Percentiles rank a stretch among this genome's conserved stretches.
Evolutionary conservation across 2,329 filamentous ascomycete genomes (phyloP).

Genomic region (Zelopaecilomyces penicillatus): DNA sequence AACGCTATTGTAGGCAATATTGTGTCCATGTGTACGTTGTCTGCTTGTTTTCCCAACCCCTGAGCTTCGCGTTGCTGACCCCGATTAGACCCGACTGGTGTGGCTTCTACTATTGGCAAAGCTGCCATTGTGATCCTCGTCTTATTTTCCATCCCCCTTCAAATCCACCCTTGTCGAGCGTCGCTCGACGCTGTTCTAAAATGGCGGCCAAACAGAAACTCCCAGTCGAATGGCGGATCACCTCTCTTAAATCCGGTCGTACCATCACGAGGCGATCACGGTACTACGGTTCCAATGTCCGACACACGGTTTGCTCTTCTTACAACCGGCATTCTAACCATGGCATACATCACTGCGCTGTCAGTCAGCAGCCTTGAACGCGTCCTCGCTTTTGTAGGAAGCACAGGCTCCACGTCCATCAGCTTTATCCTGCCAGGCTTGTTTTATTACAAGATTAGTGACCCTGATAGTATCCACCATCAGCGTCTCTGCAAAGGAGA

Average conservation of each 20-base stretch:
- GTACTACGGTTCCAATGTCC: slow-evolving; percentile 58
- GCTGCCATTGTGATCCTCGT: slow-evolving; percentile 93
- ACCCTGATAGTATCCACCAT: slow-evolving; percentile 77
- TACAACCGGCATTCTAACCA: slow-evolving; percentile 74
- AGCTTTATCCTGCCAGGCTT: slow-evolving; percentile 93
- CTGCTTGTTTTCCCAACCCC: neutral
- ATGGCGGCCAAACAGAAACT: slow-evolving; percentile 61
- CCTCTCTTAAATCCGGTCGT: slow-evolving; percentile 32
- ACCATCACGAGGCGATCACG: slow-evolving; percentile 39
- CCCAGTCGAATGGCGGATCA: slow-evolving; percentile 29
- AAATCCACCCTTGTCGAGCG: slow-evolving; percentile 93
- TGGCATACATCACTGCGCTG: slow-evolving; percentile 82
- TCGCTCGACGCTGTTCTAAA: slow-evolving; percentile 88
- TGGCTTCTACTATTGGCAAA: slow-evolving; percentile 84
- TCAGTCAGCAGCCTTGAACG: slow-evolving; percentile 84
- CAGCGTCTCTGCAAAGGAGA: slow-evolving; percentile 85
- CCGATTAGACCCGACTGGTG: slow-evolving; percentile 30
- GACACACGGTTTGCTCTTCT: slow-evolving; percentile 84
- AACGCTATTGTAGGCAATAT: slow-evolving; percentile 88
- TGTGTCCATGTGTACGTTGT: slow-evolving; percentile 71
- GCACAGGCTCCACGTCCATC: slow-evolving; percentile 89
- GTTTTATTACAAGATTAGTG: slow-evolving; percentile 98
- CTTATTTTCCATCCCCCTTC: slow-evolving; percentile 91
- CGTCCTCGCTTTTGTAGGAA: slow-evolving; percentile 90
- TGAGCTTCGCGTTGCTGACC: slow-evolving; percentile 13